Evolutionary conservation across 2,329 filamentous ascomycete species (phyloP).

Genomic region (Xylariales sp.): DNA sequence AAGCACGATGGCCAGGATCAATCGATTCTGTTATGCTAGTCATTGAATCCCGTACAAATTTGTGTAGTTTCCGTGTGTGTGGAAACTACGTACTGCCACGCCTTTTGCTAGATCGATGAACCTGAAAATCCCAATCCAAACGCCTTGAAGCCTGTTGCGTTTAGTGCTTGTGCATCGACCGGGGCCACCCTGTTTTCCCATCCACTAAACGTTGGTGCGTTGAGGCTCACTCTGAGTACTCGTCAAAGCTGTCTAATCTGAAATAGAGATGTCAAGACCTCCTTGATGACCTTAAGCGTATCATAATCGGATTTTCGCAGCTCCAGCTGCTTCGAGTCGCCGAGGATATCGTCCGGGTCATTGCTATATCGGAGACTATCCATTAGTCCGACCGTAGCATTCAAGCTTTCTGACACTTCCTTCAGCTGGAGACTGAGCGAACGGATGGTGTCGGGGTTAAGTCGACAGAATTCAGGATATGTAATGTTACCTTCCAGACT

Average conservation of each 20-base stretch:
- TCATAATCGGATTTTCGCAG: not conserved
- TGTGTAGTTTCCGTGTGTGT: no score
- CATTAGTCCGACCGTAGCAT: conserved; percentile 6
- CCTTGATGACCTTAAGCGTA: not conserved
- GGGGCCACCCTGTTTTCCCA: not conserved
- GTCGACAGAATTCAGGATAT: conserved; percentile 16
- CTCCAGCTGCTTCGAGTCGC: not conserved
- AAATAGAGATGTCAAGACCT: not conserved
- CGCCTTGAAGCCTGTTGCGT: not conserved
- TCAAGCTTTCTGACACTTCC: conserved; percentile 15
- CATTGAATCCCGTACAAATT: no score
- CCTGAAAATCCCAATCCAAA: not conserved
- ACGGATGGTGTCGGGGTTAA: conserved; percentile 19
- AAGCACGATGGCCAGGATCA: no score
- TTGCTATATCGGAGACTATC: conserved; percentile 6
- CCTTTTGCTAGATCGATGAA: no score
- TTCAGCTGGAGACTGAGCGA: conserved; percentile 18
- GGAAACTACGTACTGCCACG: no score
- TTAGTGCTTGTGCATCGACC: not conserved
- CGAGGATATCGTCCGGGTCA: conserved; percentile 11
- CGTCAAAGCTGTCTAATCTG: conserved; percentile 1
- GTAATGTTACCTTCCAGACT: conserved; percentile 14
- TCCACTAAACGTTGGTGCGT: not conserved
- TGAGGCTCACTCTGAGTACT: no score
- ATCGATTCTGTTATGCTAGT: no score